phyloP scores from a whole-genome alignment of 2,329 filamentous ascomycete genomes.

The Akanthomyces dipterigenus region DNA sequence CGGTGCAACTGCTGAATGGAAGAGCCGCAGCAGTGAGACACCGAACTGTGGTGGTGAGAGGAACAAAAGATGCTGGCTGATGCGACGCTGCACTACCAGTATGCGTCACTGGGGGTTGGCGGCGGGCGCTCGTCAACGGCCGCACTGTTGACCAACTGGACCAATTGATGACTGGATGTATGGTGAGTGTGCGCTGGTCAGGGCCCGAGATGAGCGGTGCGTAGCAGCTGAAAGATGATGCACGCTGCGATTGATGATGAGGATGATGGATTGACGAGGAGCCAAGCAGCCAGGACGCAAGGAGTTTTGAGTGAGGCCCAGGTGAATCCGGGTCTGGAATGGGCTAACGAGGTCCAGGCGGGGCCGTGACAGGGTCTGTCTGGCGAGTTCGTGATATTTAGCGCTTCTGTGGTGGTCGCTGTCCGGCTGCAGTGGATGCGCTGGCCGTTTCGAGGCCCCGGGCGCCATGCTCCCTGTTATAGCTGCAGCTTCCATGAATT shows the following conservation, averaged over 20 bases:
- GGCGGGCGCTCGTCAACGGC: background rate
- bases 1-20: background rate
- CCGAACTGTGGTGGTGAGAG: background rate
- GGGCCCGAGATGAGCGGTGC: background rate
- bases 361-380: background rate
- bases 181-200: background rate
- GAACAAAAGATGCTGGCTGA: background rate
- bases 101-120: background rate
- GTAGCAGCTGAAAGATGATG: background rate
- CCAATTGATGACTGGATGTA: conserved; percentile 1
- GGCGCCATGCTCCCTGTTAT: background rate
- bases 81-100: background rate
- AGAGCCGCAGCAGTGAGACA: conserved; percentile 4
- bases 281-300: background rate
- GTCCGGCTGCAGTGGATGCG: background rate
- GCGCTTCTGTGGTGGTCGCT: background rate
- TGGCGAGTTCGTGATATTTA: background rate
- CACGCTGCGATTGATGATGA: background rate
- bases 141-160: background rate
- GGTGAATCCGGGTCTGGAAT: conserved; percentile 1
- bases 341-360: background rate
- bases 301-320: conserved; percentile 2
- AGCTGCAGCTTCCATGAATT: background rate
- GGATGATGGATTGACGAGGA: background rate
- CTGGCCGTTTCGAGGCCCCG: background rate